Evolutionary conservation across 805 yeast genomes (phyloP), one percentile per base, ranked within the genome.

Genomic region (Wickerhamomyces bovis): DNA sequence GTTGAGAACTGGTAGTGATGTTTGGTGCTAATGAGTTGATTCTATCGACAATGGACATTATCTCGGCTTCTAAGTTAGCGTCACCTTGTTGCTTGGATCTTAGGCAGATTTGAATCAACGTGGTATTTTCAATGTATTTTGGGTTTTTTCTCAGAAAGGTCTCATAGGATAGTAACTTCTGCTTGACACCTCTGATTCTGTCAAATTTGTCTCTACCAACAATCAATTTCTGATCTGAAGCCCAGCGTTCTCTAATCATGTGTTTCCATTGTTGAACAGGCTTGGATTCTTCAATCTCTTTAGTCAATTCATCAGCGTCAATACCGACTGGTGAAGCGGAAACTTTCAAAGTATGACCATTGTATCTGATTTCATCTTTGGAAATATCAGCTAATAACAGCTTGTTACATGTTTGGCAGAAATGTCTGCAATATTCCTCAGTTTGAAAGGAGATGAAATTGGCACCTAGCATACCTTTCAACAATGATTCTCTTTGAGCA

Each of bases 181-280:
- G 95, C 57, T 84, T 84, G 28, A 94, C 75, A 23, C 99, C 99
- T 53, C 97, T 78, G 33, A 92, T 76, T 52, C 79, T 78, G 60
- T 94, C 98, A 41, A 89, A 71, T 65, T 89, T 89, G 64, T 94
- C 99, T 53, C 98, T 76, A 35, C 88, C 81, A 8, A 95, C 89
- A 60, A 94, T 82, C 45, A 94, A 69, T 44, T 73, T 75, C 58
- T 83, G 84, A 42, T 70, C 39, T 8, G 43, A 66, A 7, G 70
- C 65, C 97, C 97, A 94, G 56, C 95, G 77, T 46, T 83, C 85
- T 51, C 84, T 75, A 23, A 94, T 85, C 56, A 83, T 62, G 21
- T 68, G 58, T 50, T 87, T 76, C 94, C 95, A 87, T 50, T 75
- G 75, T 4, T 53, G 52, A 18, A 89, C 89, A 12, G 67, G 72